Evolutionary conservation across 345 rosid species (phyloP), one percentile per base, ranked within the genome.

Genomic region (Euclidium syriacum): DNA sequence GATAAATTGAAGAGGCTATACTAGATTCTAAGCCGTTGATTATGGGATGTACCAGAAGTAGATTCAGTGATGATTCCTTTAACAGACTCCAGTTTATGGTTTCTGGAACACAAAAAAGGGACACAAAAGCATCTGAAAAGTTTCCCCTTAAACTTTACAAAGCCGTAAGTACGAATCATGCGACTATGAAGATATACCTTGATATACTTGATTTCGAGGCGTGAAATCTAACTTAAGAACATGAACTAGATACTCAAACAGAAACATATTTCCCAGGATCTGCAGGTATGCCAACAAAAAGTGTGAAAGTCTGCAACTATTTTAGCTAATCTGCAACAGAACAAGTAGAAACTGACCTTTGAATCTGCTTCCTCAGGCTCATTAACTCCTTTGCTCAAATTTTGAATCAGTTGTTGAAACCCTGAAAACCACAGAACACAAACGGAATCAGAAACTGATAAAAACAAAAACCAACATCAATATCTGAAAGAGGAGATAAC

Each of bases 161-260:
- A 26, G n/a, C n/a, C n/a, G 52, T 25, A 25, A 15, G 16, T 14
- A 35, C 7, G 52, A 32, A 58, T 7, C 19, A 12, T 29, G 35
- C 60, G 5, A 64, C 70, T 29, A 48, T 18, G 60, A 32, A 47
- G 36, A 12, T 43, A 32, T 73, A 82, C 96, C 96, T 75, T 77
- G 46, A 57, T 74, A 80, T 26, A 80, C 52, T 46, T 43, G 74
- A 46, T 72, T 77, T 25, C 83, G 80, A 19, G 85, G 80, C 12
- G 64, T 18, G 51, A 86, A 80, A 74, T 91, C 96, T 67, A 74
- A 75, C 74, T 83, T 82, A 62, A 94, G 81, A 72, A 79, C 77
- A 65, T 58, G 71, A 72, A 80, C 76, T 65, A 94, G 85, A 81
- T 89, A 90, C 66, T 87, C 82, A 74, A 89, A 77, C 75, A 85